Base-by-base conservation (phyloP, 2,329 filamentous ascomycete species). In the Dactylellina drechsleri region DNA sequence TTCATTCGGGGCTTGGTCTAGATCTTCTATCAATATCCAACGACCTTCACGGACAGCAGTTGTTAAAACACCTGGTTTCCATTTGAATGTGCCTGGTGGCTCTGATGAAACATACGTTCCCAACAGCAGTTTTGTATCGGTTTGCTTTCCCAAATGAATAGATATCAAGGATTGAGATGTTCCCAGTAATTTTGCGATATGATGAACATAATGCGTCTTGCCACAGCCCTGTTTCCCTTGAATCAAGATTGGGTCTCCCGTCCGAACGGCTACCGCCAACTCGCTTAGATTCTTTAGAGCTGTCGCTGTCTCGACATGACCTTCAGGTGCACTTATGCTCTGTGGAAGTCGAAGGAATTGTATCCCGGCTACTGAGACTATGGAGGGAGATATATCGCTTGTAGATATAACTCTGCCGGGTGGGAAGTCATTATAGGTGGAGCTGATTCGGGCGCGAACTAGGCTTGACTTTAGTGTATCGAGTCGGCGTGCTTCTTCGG, bases 1-100 rank as follows among this genome's bases (percentile, higher is more conserved):
- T 82, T 99, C 95, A 77, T 92, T 94, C 3, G 96, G 95, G 10
- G 95, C 95, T 76, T 94, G 89, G 81, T 99, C 93, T 47, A 99
- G 86, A 82, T 99, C 96, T 82, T 99, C 96, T 72, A 99, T 96
- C 77, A 99, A 85, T 5, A 99, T 91, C 96, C 95, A 99, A 80
- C 94, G 87, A 15, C 95, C 96, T 84, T 99, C 94, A 80, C 87
- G 90, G 1, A 98, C 93, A 41, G 96, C 96, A 31, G 92, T 96
- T 0, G 95, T 97, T 78, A 99, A 84, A 18, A 98, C 92, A 82
- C 95, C 95, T 2, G 95, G 88, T 73, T 92, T 89, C 95, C 95
- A 99, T 59, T 88, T 87, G 81, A 99, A 99, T 8, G 92, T 93
- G 0, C 93, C 93, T 0, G 93, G 93, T 15, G 91, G 88, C 70